Conservation (phyloP, 2,329 filamentous ascomycete species). For the Aureobasidium pullulans region DNA sequence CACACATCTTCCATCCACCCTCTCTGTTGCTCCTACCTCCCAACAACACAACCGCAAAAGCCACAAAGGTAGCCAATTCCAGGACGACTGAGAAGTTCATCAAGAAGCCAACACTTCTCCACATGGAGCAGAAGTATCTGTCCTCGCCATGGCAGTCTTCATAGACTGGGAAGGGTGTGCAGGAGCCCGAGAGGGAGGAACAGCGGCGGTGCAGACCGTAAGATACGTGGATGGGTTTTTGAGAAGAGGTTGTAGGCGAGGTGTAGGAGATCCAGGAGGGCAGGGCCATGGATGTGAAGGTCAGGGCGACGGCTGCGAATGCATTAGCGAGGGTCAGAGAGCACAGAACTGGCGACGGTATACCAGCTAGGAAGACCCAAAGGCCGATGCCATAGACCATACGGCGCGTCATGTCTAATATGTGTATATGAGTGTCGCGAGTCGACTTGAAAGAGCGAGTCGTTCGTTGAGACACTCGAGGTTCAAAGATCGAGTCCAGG, state of each 20-base stretch:
- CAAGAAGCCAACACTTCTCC: slow-evolving; percentile 80
- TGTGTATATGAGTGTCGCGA: too few species aligned
- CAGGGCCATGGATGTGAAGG: slow-evolving; percentile 59
- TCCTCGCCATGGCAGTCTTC: slow-evolving; percentile 61
- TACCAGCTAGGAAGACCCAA: slow-evolving; percentile 39
- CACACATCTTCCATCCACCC: slow-evolving; percentile 72
- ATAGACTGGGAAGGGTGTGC: slow-evolving; percentile 59
- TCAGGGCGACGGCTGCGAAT: slow-evolving; percentile 60
- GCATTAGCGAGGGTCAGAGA: background rate
- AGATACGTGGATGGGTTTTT: slow-evolving; percentile 51
- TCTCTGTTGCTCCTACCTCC: slow-evolving; percentile 76
- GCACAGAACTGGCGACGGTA: slow-evolving; percentile 14
- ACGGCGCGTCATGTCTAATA: slow-evolving; percentile 38
- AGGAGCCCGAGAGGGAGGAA: slow-evolving; percentile 58
- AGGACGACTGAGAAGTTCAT: slow-evolving; percentile 79
- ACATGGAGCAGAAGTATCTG: slow-evolving; percentile 81
- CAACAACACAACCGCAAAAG: slow-evolving; percentile 66
- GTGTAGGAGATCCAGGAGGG: slow-evolving; percentile 63
- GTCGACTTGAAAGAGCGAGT: background rate
- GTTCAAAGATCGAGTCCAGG: too few species aligned
- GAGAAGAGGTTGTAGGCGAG: slow-evolving; percentile 20
- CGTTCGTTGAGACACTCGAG: background rate
- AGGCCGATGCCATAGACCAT: slow-evolving; percentile 43
- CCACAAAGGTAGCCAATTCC: slow-evolving; percentile 71
- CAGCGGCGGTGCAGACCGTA: slow-evolving; percentile 79